Conservation (phyloP, 495 filamentous ascomycete species). For the Neurospora sp. region DNA sequence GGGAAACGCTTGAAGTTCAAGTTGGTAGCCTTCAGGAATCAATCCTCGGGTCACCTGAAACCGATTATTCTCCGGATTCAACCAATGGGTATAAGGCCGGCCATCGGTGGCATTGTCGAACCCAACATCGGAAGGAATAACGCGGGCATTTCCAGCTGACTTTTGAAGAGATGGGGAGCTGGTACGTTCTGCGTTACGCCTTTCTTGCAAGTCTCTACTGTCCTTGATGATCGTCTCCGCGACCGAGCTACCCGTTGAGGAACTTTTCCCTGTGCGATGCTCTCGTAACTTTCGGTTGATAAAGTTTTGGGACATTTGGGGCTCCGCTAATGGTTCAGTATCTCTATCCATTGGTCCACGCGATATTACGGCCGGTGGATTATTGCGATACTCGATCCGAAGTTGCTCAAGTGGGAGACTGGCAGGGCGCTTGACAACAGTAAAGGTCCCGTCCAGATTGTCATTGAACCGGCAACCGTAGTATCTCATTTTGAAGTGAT, state of each 20-base stretch:
- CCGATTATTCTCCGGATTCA: neutral
- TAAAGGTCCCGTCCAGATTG: constrained; percentile 15
- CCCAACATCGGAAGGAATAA: neutral
- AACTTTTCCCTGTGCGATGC: neutral
- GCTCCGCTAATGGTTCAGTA: neutral
- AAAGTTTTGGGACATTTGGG: neutral
- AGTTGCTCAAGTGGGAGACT: neutral
- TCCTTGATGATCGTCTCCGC: neutral
- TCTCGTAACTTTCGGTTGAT: neutral
- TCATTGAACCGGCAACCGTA: constrained; percentile 9
- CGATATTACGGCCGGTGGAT: neutral
- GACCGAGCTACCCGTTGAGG: neutral
- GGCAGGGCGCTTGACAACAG: neutral
- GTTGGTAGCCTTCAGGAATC: constrained; percentile 9
- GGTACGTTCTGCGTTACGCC: neutral
- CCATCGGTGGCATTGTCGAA: neutral
- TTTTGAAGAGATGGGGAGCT: neutral
- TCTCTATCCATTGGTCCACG: neutral
- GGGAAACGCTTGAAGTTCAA: neutral
- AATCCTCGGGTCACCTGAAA: constrained; percentile 3
- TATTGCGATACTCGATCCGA: neutral
- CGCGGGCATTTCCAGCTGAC: neutral
- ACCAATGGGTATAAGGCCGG: constrained; percentile 8
- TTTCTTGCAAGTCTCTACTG: neutral
- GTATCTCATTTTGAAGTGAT: constrained; percentile 12